A percentile compares a stretch with the other conserved stretches of the same genome.
Evolutionary conservation across 768 basidiomycete species (phyloP).

Genomic region (Chalciporus piperatus): DNA sequence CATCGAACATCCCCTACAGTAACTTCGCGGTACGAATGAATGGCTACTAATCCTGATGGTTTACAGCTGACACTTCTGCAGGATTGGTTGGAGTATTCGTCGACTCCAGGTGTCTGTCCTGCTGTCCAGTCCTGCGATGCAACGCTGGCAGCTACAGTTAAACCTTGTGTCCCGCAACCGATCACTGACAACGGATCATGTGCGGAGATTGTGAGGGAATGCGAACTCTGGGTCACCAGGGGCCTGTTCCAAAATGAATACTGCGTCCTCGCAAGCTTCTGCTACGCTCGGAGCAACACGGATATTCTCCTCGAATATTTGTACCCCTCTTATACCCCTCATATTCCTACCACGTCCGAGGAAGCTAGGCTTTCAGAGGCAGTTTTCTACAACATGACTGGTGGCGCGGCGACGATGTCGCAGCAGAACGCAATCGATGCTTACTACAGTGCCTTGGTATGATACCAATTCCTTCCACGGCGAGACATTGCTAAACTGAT

Average conservation of each 20-base stretch:
- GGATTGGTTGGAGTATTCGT: constrained; percentile 25
- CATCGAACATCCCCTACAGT: constrained; percentile 18
- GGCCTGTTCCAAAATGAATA: constrained; percentile 26
- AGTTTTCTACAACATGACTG: constrained; percentile 21
- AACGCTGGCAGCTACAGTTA: not conserved
- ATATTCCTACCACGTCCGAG: constrained; percentile 10
- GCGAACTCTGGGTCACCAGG: constrained; percentile 16
- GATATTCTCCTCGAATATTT: constrained; percentile 16
- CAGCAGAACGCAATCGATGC: constrained; percentile 21
- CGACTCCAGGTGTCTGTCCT: constrained; percentile 18
- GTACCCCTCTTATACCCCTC: constrained; percentile 8
- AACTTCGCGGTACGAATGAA: constrained; percentile 16
- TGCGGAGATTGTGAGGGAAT: constrained; percentile 13
- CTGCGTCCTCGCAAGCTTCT: constrained; percentile 24
- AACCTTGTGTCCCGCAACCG: constrained; percentile 20
- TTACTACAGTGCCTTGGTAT: constrained; percentile 19
- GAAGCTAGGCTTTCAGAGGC: constrained; percentile 14
- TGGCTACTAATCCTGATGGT: not conserved
- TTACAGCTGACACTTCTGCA: not conserved
- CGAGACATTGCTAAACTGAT: not conserved
- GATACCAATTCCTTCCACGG: not conserved
- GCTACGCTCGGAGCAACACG: constrained; percentile 22
- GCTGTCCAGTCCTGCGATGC: constrained; percentile 13
- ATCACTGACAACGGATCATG: constrained; percentile 23
- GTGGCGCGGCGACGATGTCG: constrained; percentile 16